Evolutionary conservation across 2,329 filamentous ascomycete species (phyloP), one percentile per base, ranked within the genome.

Genomic region (Didymosphaeria variabile): DNA sequence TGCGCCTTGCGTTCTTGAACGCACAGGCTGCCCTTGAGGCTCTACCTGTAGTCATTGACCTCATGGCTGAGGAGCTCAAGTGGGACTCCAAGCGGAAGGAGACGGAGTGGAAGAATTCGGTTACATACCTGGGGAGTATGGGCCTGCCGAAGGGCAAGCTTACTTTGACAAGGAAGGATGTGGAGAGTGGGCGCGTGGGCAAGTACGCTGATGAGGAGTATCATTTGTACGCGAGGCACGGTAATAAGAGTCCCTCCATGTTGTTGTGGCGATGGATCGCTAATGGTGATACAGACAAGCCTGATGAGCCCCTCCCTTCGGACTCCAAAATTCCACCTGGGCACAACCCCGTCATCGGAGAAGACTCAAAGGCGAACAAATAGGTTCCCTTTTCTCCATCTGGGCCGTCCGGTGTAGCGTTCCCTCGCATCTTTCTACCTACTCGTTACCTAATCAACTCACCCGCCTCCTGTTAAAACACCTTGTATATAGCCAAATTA

Each of bases 21-120:
- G 93, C 93, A 5, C 92, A 97, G 78, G 94, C 94, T 12, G 90
- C 93, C 0, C 87, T 97, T 10, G 93, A 97, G 80, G 90, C 93
- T 1, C 85, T 97, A 49, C 94, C 94, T 5, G 86, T 82, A 60
- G 88, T 97, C 60, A 95, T 97, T 72, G 93, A 97, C 76, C 86
- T 97, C 62, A 97, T 97, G 93, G 86, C 83, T 36, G 87, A 91
- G 70, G 93, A 97, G 82, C 82, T 97, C 61, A 85, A 88, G 60
- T 97, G 93, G 94, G 88, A 90, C 73, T 81, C 77, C 59, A 84
- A 84, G 68, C 84, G 94, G 65, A 91, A 92, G 80, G 90, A 94
- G 5, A 71, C 85, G 17, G 93, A 97, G 79, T 97, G 93, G 93
- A 90, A 84, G 74, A 89, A 96, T 63, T 87, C 81, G 6, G 80